Evolutionary conservation across 2,329 filamentous ascomycete species (phyloP), one percentile per base, ranked within the genome.

Genomic region (Knufia fluminis): DNA sequence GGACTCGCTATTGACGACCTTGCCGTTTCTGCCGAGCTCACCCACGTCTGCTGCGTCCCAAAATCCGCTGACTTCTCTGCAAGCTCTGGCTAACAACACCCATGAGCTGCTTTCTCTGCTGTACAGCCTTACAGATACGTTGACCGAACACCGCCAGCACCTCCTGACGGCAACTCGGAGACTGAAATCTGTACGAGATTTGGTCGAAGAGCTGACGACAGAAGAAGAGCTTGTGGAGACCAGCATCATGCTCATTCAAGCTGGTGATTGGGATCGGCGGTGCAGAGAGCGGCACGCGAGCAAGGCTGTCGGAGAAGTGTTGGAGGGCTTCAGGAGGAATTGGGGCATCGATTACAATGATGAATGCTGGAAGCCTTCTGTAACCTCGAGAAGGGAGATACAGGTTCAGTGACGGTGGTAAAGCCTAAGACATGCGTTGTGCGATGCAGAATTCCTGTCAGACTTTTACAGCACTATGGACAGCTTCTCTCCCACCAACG

Each of bases 141-240:
- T 98, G 28, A 91, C 97, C 67, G 95, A 97, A 83, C 89, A 85
- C 26, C 82, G 88, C 10, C 91, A 97, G 67, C 85, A 86, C 1
- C 92, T 87, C 0, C 85, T 82, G 2, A 84, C 85, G 8, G 92
- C 91, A 1, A 82, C 84, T 2, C 76, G 92, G 49, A 79, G 88
- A 39, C 71, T 98, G 46, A 83, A 85, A 58, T 86, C 81, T 31
- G 89, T 87, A 4, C 86, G 84, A 59, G 90, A 94, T 63, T 79
- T 94, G 53, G 83, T 97, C 1, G 79, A 82, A 1, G 91, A 96
- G 60, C 83, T 96, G 72, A 79, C 83, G 55, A 79, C 80, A 51
- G 92, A 97, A 61, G 82, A 87, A 52, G 88, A 95, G 60, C 74
- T 83, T 26, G 79, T 83, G 44, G 88, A 95, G 60, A 82, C 92